Conservation (phyloP, 805 yeast genomes). For the Lachancea cidri region DNA sequence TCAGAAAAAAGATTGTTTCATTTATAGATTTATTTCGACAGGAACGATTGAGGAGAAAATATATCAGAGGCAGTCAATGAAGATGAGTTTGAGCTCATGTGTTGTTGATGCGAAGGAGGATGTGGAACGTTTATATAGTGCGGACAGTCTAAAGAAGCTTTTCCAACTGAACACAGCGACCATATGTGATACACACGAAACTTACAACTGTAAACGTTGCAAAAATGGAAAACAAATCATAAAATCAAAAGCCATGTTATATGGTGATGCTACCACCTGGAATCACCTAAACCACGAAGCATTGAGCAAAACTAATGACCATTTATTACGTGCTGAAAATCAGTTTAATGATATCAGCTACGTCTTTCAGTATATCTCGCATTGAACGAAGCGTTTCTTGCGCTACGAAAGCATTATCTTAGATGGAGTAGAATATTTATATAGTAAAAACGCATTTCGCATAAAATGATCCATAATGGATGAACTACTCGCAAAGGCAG, state of each 20-base stretch:
- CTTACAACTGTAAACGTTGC: constrained; percentile 85
- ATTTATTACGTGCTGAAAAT: constrained; percentile 67
- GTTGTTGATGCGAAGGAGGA: constrained; percentile 96
- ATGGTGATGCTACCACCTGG: constrained; percentile 98
- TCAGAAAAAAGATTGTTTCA: constrained; percentile 93
- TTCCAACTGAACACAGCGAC: constrained; percentile 67
- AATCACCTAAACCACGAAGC: constrained; percentile 72
- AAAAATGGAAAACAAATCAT: constrained; percentile 51
- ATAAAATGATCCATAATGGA: constrained; percentile 29
- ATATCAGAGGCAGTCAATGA: constrained; percentile 92
- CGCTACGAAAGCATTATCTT: not conserved
- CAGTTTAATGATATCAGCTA: constrained; percentile 67
- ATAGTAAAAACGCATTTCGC: too few relatives aligned
- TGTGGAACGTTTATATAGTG: constrained; percentile 85
- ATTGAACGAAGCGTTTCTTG: constrained; percentile 29
- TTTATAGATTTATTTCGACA: constrained; percentile 87
- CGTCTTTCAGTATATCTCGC: constrained; percentile 92
- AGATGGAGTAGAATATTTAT: not conserved
- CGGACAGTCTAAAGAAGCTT: constrained; percentile 70
- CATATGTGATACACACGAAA: constrained; percentile 85
- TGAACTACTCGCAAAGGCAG: constrained; percentile 48
- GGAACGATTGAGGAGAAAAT: constrained; percentile 97
- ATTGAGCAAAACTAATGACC: constrained; percentile 66
- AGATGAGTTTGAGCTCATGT: constrained; percentile 85
- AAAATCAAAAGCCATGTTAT: constrained; percentile 80